A percentile compares a stretch with the other conserved stretches of the same genome.
phyloP scores from a whole-genome alignment of 345 rosid species.

The Eutrema heterophyllum region DNA sequence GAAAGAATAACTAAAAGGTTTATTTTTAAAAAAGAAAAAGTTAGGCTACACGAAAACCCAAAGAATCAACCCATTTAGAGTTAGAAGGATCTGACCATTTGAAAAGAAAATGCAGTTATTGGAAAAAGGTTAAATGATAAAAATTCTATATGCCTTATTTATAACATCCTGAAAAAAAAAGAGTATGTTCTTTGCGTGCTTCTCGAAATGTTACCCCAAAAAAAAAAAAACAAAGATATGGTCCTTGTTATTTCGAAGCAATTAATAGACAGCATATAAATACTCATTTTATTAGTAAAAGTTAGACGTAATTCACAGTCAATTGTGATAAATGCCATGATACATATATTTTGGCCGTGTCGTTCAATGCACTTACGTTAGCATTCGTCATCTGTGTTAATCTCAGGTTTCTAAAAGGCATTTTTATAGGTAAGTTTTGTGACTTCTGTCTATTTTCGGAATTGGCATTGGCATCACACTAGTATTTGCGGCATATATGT shows the following conservation, averaged over 20 bases:
- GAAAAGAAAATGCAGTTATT: conserved; percentile 18
- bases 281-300: not conserved
- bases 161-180: conserved; percentile 5
- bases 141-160: not conserved
- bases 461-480: not conserved
- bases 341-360: not conserved
- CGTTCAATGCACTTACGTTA: conserved; percentile 3
- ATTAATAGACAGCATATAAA: not conserved
- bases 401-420: not conserved
- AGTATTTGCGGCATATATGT: not conserved
- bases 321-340: conserved; percentile 1
- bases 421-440: not conserved
- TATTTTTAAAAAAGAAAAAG: not conserved
- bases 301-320: conserved; percentile 18
- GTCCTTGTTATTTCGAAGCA: conserved; percentile 17
- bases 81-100: conserved; percentile 22
- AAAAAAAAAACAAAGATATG: conserved; percentile 27
- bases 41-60: conserved; percentile 28
- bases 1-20: not conserved
- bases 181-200: conserved; percentile 22
- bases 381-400: conserved; percentile 4
- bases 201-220: conserved; percentile 26
- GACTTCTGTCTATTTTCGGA: not conserved
- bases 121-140: not conserved
- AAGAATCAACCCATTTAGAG: conserved; percentile 23